These are phyloP conservation scores for Cucurbita pepo DNA, from an alignment of 306 rosid species.

Conservation along the genomic window DNA sequence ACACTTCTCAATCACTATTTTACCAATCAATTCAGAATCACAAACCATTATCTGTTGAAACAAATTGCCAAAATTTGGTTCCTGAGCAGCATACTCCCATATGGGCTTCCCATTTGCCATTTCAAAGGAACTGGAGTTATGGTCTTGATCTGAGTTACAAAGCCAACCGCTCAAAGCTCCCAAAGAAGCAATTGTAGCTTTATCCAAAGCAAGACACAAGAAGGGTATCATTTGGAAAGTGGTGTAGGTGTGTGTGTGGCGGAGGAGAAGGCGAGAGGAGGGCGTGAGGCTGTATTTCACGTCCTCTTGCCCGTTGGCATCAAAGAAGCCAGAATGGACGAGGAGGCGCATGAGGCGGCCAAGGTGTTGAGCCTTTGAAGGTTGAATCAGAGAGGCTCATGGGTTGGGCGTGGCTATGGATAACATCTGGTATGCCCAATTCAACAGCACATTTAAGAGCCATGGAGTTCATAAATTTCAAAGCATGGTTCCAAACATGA, in stretches of 20 bases:
- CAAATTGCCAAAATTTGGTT: background rate
- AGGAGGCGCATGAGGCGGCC: slow-evolving; percentile 27
- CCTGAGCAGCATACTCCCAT: slow-evolving; percentile 7
- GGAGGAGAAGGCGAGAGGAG: slow-evolving; percentile 14
- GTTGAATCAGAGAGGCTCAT: slow-evolving; percentile 29
- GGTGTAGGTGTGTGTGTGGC: background rate
- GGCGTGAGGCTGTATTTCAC: slow-evolving; percentile 16
- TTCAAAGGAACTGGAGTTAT: background rate
- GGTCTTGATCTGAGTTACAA: too few relatives aligned
- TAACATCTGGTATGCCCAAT: slow-evolving; percentile 19
- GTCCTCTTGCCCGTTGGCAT: background rate
- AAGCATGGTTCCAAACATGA: slow-evolving; percentile 7
- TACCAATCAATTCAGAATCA: background rate
- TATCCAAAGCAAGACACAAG: too few relatives aligned
- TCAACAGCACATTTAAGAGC: slow-evolving; percentile 20
- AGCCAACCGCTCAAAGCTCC: too few relatives aligned
- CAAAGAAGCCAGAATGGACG: slow-evolving; percentile 22
- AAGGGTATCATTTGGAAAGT: too few relatives aligned
- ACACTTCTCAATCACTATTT: slow-evolving; percentile 1
- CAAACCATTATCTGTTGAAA: slow-evolving; percentile 25
- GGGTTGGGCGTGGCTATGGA: slow-evolving; percentile 31
- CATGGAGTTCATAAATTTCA: slow-evolving; percentile 14
- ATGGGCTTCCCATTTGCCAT: slow-evolving; percentile 5
- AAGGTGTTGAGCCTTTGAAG: slow-evolving; percentile 10
- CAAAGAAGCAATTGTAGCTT: too few relatives aligned